Evolutionary conservation across 352 stramenopile species (phyloP).

Genomic region (Thraustochytrium sp.): DNA sequence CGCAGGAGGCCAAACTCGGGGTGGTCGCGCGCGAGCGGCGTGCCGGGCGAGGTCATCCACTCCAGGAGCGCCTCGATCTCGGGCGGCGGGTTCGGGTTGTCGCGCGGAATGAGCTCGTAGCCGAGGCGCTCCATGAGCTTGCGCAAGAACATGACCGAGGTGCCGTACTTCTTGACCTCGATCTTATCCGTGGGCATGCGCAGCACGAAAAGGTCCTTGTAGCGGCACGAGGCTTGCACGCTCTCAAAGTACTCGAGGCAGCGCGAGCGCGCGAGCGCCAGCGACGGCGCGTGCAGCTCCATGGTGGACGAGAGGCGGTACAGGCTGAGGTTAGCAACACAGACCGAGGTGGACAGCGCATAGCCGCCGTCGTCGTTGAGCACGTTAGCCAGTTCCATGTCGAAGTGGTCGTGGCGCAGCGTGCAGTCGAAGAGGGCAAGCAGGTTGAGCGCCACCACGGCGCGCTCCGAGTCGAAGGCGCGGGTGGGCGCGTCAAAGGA

Average conservation of each 20-base stretch:
- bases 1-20: conserved; percentile 67
- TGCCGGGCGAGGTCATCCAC: conserved; percentile 71
- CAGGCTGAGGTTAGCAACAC: conserved; percentile 71
- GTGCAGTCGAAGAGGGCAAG: conserved; percentile 73
- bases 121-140: conserved; percentile 72
- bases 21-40: conserved; percentile 69
- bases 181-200: conserved; percentile 79
- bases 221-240: conserved; percentile 58
- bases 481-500: conserved; percentile 75
- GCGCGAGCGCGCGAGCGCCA: conserved; percentile 63
- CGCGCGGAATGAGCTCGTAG: conserved; percentile 70
- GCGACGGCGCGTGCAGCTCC: conserved; percentile 70
- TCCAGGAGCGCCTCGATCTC: conserved; percentile 83
- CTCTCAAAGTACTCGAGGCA: conserved; percentile 72
- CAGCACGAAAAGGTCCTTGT: conserved; percentile 68
- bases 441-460: conserved; percentile 66
- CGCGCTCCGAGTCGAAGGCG: conserved; percentile 73
- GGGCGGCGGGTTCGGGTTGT: conserved; percentile 68
- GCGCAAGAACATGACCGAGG: conserved; percentile 73
- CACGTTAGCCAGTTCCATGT: conserved; percentile 71
- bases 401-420: conserved; percentile 64
- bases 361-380: conserved; percentile 71
- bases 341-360: conserved; percentile 71
- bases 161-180: conserved; percentile 77
- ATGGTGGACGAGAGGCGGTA: conserved; percentile 67